These are phyloP conservation scores for Leccinum imitatum DNA, from an alignment of 768 basidiomycete genomes.

Conservation along the genomic window DNA sequence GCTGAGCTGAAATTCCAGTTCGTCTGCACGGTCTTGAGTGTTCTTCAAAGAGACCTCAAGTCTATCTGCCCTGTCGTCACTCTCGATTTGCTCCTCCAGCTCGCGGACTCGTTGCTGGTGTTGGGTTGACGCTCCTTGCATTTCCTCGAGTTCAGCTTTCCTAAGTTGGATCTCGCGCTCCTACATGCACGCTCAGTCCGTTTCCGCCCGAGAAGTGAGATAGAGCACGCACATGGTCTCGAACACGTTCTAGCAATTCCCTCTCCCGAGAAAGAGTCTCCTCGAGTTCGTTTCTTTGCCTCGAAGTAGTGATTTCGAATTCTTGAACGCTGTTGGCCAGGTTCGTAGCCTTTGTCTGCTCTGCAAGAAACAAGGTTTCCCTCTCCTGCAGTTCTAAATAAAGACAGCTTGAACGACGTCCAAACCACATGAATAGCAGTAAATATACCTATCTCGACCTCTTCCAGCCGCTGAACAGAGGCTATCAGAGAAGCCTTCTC, in stretches of 20 bases:
- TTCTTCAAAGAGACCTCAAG: constrained; percentile 73
- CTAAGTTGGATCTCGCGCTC: constrained; percentile 74
- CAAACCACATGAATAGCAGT: neutral
- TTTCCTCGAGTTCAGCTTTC: constrained; percentile 52
- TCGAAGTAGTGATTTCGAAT: constrained; percentile 41
- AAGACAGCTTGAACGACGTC: constrained; percentile 2
- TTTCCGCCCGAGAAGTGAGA: neutral
- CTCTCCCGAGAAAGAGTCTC: constrained; percentile 45
- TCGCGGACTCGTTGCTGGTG: constrained; percentile 62
- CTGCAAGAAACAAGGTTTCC: constrained; percentile 41
- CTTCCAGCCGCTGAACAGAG: constrained; percentile 59
- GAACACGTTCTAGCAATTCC: constrained; percentile 39
- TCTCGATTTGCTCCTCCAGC: constrained; percentile 79
- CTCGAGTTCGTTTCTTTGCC: constrained; percentile 43
- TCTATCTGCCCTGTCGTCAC: constrained; percentile 76
- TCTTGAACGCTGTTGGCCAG: constrained; percentile 44
- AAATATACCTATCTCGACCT: constrained; percentile 59
- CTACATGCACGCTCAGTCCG: constrained; percentile 32
- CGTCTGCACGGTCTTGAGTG: constrained; percentile 78
- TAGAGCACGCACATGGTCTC: constrained; percentile 31
- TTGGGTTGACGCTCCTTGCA: constrained; percentile 52
- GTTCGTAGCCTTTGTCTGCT: constrained; percentile 39
- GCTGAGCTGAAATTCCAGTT: constrained; percentile 78
- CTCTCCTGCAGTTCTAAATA: constrained; percentile 44
- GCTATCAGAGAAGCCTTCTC: constrained; percentile 63